Percentiles rank a stretch among this genome's conserved stretches.
phyloP scores from a whole-genome alignment of 495 filamentous ascomycete species.

The Penicillium turbatum region DNA sequence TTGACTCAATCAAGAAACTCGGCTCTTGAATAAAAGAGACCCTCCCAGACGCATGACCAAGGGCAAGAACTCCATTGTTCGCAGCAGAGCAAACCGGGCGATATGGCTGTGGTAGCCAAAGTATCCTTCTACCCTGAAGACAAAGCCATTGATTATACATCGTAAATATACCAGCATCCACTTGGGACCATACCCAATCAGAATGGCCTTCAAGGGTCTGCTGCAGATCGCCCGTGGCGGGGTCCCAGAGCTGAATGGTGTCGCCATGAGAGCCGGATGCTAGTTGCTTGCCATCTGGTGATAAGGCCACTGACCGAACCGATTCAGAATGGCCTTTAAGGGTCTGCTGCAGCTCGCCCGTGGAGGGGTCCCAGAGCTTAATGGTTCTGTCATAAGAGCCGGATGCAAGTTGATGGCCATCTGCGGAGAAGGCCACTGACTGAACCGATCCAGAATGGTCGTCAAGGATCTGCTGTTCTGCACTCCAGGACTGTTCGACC shows the following conservation, averaged over 20 bases:
- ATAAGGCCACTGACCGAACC: constrained; percentile 24
- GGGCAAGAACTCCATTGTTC: too few relatives aligned
- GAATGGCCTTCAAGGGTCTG: constrained; percentile 26
- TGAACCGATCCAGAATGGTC: constrained; percentile 5
- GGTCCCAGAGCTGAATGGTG: constrained; percentile 28
- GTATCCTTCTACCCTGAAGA: too few relatives aligned
- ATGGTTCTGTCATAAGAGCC: constrained; percentile 18
- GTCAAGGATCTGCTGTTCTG: constrained; percentile 15
- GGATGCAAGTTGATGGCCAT: constrained; percentile 21
- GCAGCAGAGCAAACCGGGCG: too few relatives aligned
- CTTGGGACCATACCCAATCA: neutral
- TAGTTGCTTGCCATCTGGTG: constrained; percentile 18
- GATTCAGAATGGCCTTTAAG: constrained; percentile 19
- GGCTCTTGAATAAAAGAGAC: too few relatives aligned
- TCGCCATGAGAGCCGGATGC: constrained; percentile 18
- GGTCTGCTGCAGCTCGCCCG: constrained; percentile 8
- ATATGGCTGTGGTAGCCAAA: too few relatives aligned
- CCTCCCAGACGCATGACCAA: too few relatives aligned
- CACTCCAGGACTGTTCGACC: constrained; percentile 10
- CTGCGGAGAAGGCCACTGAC: constrained; percentile 28
- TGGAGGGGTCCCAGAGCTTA: constrained; percentile 26
- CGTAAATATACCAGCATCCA: too few relatives aligned
- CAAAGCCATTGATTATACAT: too few relatives aligned
- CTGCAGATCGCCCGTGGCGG: neutral
- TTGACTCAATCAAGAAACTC: too few relatives aligned